Evolutionary conservation across 257 asterid genomes (phyloP).

Genomic region (Haberlea rhodopensis): DNA sequence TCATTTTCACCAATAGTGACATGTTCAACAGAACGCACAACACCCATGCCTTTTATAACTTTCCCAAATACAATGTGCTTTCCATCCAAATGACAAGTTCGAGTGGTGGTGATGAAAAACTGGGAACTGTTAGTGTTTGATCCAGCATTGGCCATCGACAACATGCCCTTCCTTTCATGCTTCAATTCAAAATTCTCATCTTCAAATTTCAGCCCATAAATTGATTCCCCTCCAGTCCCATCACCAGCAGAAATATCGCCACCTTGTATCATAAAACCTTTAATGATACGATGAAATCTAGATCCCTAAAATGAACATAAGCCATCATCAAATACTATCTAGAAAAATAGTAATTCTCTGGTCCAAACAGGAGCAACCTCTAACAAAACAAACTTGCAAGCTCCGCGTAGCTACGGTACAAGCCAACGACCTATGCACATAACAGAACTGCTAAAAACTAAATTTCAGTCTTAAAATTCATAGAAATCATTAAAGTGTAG

Average conservation of each 20-base stretch:
- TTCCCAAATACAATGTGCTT: constrained; percentile 89
- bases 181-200: constrained; percentile 82
- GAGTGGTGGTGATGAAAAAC: constrained; percentile 86
- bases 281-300: constrained; percentile 81
- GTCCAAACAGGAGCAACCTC: constrained; percentile 19
- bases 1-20: constrained; percentile 62
- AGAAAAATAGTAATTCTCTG: constrained; percentile 25
- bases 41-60: constrained; percentile 94
- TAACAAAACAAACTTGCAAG: constrained; percentile 10
- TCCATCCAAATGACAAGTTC: constrained; percentile 66
- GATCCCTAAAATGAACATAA: constrained; percentile 50
- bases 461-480: background rate
- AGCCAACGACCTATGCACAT: constrained; percentile 3
- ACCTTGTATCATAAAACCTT: constrained; percentile 94
- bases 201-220: constrained; percentile 81
- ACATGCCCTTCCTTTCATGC: constrained; percentile 91
- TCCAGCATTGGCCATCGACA: constrained; percentile 93
- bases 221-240: constrained; percentile 96
- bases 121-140: constrained; percentile 87
- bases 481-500: background rate
- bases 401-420: background rate
- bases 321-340: constrained; percentile 22
- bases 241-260: constrained; percentile 91
- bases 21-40: constrained; percentile 83
- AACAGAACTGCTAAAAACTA: background rate